Conservation (phyloP, 192 early-diverging fungal genomes). For the Coemansia sp. region DNA sequence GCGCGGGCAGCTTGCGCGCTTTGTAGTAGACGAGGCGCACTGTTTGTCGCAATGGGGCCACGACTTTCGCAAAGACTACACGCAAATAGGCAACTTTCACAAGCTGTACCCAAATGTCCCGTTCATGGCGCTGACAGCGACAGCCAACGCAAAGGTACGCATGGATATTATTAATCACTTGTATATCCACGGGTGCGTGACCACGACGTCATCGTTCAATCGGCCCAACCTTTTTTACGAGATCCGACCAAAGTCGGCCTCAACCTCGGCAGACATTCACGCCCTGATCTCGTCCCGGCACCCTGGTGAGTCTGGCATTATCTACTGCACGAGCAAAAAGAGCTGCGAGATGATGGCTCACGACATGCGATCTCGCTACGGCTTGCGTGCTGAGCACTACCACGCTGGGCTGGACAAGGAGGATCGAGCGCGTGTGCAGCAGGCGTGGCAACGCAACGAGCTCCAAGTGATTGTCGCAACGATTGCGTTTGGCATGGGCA, state of each 20-base stretch:
- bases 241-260: conserved; percentile 60
- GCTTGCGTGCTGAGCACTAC: conserved; percentile 72
- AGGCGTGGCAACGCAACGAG: conserved; percentile 74
- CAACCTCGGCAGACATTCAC: conserved; percentile 70
- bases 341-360: conserved; percentile 80
- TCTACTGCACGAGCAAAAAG: conserved; percentile 81
- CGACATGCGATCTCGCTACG: conserved; percentile 59
- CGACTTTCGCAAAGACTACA: conserved; percentile 94
- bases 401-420: conserved; percentile 84
- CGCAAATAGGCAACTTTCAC: conserved; percentile 66
- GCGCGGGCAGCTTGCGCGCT: conserved; percentile 69
- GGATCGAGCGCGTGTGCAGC: conserved; percentile 74
- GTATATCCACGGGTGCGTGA: conserved; percentile 64
- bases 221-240: conserved; percentile 80
- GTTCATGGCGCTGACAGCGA: conserved; percentile 93
- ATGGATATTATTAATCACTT: conserved; percentile 77
- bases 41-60: conserved; percentile 97
- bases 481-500: conserved; percentile 97
- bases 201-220: conserved; percentile 86
- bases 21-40: conserved; percentile 97
- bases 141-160: conserved; percentile 87
- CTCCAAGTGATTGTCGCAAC: conserved; percentile 90
- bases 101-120: conserved; percentile 73
- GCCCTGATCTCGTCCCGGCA: conserved; percentile 64
- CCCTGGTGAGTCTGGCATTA: conserved; percentile 79